Evolutionary conservation across 192 early-diverging fungal genomes (phyloP).

Genomic region (Kappamyces sp.): DNA sequence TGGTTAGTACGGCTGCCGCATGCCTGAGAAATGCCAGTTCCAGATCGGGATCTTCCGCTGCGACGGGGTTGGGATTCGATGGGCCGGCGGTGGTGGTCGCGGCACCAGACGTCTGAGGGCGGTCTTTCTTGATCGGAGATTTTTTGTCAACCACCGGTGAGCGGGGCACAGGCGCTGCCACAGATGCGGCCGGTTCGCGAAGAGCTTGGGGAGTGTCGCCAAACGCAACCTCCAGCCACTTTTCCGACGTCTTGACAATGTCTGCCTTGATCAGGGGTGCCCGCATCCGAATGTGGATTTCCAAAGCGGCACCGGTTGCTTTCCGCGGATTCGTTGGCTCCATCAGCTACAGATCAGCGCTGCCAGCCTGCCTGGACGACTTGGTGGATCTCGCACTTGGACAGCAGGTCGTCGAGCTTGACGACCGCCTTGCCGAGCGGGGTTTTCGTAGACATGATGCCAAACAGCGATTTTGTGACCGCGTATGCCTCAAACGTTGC

Average conservation of each 20-base stretch:
- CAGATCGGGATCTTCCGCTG: too few relatives aligned
- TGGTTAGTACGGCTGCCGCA: not conserved
- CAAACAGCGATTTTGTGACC: constrained; percentile 46
- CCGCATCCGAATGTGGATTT: constrained; percentile 57
- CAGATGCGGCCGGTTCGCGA: constrained; percentile 3
- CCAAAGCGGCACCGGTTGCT: constrained; percentile 60
- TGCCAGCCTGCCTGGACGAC: constrained; percentile 49
- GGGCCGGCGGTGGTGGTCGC: too few relatives aligned
- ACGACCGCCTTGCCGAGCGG: constrained; percentile 54
- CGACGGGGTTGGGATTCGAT: too few relatives aligned
- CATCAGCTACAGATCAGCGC: constrained; percentile 40
- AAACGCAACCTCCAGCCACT: constrained; percentile 61
- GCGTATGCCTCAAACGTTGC: constrained; percentile 65
- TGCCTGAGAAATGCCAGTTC: too few relatives aligned
- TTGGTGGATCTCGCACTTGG: constrained; percentile 60
- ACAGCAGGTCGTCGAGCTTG: constrained; percentile 50
- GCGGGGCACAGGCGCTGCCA: too few relatives aligned
- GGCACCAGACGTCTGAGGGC: too few relatives aligned
- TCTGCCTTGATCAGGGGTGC: constrained; percentile 54
- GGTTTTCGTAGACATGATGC: constrained; percentile 18
- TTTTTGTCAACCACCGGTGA: too few relatives aligned
- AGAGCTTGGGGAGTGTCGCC: not conserved
- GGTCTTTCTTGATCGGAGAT: too few relatives aligned
- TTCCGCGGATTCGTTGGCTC: constrained; percentile 54
- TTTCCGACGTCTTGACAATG: constrained; percentile 51